These are phyloP conservation scores for Vachellia collinsii DNA, from an alignment of 306 rosid genomes.

Conservation along the genomic window DNA sequence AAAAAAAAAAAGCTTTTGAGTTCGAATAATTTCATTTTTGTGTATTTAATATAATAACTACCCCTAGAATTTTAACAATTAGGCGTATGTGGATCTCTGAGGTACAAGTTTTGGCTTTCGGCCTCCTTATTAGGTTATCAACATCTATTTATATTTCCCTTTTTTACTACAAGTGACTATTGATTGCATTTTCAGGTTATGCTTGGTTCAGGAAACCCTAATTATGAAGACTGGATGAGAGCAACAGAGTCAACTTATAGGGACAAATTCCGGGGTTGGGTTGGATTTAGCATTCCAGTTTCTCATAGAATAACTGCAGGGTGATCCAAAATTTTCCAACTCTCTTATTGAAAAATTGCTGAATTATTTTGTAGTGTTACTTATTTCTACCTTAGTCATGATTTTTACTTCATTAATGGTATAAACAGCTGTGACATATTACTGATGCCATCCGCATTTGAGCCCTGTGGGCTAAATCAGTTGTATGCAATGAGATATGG, in stretches of 20 bases:
- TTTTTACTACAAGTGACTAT: not conserved
- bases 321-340: constrained; percentile 57
- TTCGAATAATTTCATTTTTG: constrained; percentile 33
- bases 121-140: constrained; percentile 4
- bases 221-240: constrained; percentile 88
- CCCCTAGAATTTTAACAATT: constrained; percentile 23
- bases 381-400: constrained; percentile 18
- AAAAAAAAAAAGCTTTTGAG: not conserved
- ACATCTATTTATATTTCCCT: constrained; percentile 24
- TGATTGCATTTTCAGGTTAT: constrained; percentile 62
- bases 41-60: constrained; percentile 7
- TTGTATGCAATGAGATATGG: constrained; percentile 95
- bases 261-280: constrained; percentile 91
- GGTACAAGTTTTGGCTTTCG: constrained; percentile 25
- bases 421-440: constrained; percentile 80
- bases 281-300: constrained; percentile 83
- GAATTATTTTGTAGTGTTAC: constrained; percentile 41
- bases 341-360: constrained; percentile 48
- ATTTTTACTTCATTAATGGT: constrained; percentile 38
- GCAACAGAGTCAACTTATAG: constrained; percentile 61
- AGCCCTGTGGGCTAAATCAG: constrained; percentile 93
- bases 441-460: constrained; percentile 88
- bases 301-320: constrained; percentile 91
- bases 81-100: constrained; percentile 11
- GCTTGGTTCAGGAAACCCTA: constrained; percentile 81